phyloP scores from a whole-genome alignment of 2,329 filamentous ascomycete genomes.

The Penicillium concentricum region DNA sequence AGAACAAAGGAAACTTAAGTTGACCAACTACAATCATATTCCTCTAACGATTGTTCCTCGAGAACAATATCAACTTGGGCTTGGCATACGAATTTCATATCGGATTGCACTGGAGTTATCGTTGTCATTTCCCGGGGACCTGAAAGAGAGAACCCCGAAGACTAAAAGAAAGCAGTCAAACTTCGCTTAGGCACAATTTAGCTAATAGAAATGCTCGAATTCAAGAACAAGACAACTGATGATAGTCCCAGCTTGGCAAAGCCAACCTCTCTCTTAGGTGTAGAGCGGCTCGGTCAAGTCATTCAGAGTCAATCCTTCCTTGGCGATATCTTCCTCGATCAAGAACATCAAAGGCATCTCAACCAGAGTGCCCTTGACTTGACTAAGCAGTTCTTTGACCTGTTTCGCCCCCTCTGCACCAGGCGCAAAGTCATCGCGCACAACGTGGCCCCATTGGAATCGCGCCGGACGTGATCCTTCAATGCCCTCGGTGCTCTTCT shows the following conservation, averaged over 20 bases:
- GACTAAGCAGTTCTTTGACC: slow-evolving; percentile 67
- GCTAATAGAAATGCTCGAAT: neutral
- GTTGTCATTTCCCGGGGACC: neutral
- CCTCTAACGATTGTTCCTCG: slow-evolving; percentile 5
- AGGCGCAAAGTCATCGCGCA: slow-evolving; percentile 68
- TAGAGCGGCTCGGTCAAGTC: slow-evolving; percentile 70
- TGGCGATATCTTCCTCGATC: slow-evolving; percentile 80
- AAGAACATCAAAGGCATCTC: slow-evolving; percentile 92
- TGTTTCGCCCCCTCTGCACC: slow-evolving; percentile 66
- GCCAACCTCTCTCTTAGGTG: slow-evolving; percentile 47
- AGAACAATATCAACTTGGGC: neutral
- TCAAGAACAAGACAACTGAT: neutral
- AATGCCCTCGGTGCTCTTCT: slow-evolving; percentile 44
- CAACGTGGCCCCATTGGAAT: slow-evolving; percentile 84
- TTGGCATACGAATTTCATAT: neutral
- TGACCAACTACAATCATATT: neutral
- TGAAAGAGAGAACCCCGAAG: neutral
- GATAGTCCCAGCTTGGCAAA: neutral
- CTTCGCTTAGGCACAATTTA: neutral
- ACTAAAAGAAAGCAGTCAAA: neutral
- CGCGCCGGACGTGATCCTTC: slow-evolving; percentile 47
- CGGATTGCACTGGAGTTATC: neutral
- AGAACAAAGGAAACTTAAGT: neutral
- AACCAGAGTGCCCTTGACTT: slow-evolving; percentile 69
- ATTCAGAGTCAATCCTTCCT: slow-evolving; percentile 73